These are phyloP conservation scores for Erythrophleum fordii DNA, from an alignment of 306 rosid species.

Conservation along the genomic window DNA sequence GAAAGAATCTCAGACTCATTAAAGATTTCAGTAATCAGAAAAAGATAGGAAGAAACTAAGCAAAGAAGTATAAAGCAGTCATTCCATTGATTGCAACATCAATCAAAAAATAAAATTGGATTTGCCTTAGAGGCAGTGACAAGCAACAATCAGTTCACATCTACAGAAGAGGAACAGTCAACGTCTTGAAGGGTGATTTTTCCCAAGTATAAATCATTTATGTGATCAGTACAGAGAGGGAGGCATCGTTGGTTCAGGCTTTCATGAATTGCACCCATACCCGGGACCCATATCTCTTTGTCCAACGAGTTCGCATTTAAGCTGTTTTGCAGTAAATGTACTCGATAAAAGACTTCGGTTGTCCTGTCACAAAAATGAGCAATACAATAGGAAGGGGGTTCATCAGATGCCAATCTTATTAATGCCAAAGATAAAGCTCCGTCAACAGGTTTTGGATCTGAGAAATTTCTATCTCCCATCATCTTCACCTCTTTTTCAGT, in stretches of 20 bases:
- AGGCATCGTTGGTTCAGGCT: conserved; percentile 72
- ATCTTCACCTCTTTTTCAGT: conserved; percentile 87
- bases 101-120: background rate
- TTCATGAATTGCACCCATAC: conserved; percentile 75
- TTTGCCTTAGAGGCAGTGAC: conserved; percentile 12
- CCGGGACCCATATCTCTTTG: conserved; percentile 67
- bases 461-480: conserved; percentile 86
- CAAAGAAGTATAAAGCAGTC: background rate
- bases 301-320: conserved; percentile 58
- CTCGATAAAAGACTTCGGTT: conserved; percentile 63
- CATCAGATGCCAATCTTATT: conserved; percentile 78
- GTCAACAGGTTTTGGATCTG: conserved; percentile 85
- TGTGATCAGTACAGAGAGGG: conserved; percentile 79
- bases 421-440: conserved; percentile 68
- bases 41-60: background rate
- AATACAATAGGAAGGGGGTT: conserved; percentile 61
- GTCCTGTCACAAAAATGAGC: conserved; percentile 83
- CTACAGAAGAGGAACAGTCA: conserved; percentile 61
- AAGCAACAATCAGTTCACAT: conserved; percentile 47
- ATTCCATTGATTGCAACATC: conserved; percentile 15
- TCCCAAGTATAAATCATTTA: conserved; percentile 69
- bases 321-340: conserved; percentile 63
- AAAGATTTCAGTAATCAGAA: background rate
- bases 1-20: background rate
- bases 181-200: conserved; percentile 75